phyloP scores from a whole-genome alignment of 352 stramenopile genomes.

The Lagenidium giganteum region DNA sequence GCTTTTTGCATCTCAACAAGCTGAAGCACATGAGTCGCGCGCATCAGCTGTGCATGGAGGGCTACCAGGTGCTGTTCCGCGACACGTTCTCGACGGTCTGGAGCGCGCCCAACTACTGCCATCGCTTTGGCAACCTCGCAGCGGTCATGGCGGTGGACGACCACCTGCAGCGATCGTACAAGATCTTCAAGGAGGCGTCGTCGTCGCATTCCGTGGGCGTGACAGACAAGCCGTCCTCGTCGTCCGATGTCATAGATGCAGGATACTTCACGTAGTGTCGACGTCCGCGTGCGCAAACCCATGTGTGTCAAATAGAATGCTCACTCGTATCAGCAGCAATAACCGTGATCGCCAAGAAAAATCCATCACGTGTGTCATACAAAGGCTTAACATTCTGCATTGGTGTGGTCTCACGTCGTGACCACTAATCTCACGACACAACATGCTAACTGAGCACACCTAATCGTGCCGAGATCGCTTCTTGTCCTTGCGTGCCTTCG shows the following conservation, averaged over 20 bases:
- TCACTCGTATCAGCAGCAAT: neutral
- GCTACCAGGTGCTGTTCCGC: conserved; percentile 71
- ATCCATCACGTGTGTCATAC: too few species aligned
- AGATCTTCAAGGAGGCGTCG: conserved; percentile 78
- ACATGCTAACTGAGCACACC: too few species aligned
- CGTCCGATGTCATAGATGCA: conserved; percentile 75
- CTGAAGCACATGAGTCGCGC: conserved; percentile 73
- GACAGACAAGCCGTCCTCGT: conserved; percentile 61
- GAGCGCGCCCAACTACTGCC: conserved; percentile 86
- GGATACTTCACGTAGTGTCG: conserved; percentile 88
- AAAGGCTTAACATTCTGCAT: too few species aligned
- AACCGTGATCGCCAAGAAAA: too few species aligned
- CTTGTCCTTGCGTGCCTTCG: conserved; percentile 75
- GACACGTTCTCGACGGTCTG: conserved; percentile 81
- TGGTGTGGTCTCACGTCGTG: too few species aligned
- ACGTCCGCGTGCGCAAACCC: conserved; percentile 2
- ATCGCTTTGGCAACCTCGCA: conserved; percentile 74
- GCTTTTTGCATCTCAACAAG: conserved; percentile 82
- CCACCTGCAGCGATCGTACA: conserved; percentile 60
- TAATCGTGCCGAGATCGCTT: conserved; percentile 55
- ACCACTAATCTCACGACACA: conserved; percentile 1
- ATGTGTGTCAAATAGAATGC: conserved; percentile 6
- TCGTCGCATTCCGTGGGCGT: conserved; percentile 63
- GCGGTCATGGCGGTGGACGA: conserved; percentile 70
- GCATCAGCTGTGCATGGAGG: conserved; percentile 86